phyloP scores from a whole-genome alignment of 768 basidiomycete genomes.

The Phylloporus sp. region DNA sequence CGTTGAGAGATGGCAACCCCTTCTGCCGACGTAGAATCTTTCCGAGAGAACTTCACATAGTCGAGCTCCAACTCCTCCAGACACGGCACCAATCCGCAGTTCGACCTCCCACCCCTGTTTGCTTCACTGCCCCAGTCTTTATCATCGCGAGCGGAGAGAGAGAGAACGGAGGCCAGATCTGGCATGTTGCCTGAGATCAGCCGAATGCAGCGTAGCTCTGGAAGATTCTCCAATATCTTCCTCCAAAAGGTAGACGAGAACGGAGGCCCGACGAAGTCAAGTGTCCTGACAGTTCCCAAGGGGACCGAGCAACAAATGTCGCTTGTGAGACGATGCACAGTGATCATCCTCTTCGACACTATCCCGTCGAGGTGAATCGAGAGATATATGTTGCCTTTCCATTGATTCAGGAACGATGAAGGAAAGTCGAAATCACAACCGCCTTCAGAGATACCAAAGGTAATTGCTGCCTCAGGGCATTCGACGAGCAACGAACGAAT shows the following conservation, averaged over 20 bases:
- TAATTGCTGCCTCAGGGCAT: too few relatives aligned
- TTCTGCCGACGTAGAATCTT: too few relatives aligned
- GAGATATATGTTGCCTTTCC: neutral
- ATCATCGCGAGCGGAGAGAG: too few relatives aligned
- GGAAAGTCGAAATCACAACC: neutral
- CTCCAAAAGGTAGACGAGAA: neutral
- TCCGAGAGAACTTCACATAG: too few relatives aligned
- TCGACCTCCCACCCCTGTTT: too few relatives aligned
- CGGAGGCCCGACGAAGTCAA: neutral
- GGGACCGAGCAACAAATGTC: slow-evolving; percentile 1
- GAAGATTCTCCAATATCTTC: neutral
- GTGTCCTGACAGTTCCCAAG: neutral
- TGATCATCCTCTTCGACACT: neutral
- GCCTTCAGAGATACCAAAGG: too few relatives aligned
- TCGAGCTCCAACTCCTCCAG: too few relatives aligned
- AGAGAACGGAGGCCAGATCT: too few relatives aligned
- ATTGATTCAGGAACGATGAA: neutral
- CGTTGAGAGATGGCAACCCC: too few relatives aligned
- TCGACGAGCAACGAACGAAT: too few relatives aligned
- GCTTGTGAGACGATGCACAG: neutral
- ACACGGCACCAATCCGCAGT: too few relatives aligned
- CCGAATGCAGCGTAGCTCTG: neutral
- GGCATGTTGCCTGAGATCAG: neutral
- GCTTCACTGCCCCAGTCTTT: too few relatives aligned
- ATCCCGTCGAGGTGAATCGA: neutral